Evolutionary conservation across 441 rosid species (phyloP), one percentile per base, ranked within the genome.

Genomic region (Pelargonium australe): DNA sequence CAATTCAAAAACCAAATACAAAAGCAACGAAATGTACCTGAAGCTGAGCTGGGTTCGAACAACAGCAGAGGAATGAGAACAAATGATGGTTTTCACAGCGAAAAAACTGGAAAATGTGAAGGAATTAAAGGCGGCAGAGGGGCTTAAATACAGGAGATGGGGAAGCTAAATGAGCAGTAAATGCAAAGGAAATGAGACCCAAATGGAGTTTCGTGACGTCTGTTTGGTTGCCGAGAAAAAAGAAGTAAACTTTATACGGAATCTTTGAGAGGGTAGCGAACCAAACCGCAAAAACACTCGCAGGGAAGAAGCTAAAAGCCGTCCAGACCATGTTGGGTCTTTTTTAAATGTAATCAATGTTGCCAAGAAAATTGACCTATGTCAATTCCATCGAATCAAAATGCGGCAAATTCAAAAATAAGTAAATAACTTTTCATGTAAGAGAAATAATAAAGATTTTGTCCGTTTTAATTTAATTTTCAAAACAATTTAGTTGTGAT

Each of bases 101-200:
- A 53, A 51, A 17, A n/a, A 7, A 20, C 10, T 20, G 17, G 14
- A n/a, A 49, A 49, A 9, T 49, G n/a, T 10, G 14, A n/a, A 49
- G 64, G 37, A 20, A 20, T n/a, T 6, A 13, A 23, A 17, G 34
- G 63, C 63, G 14, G 37, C 13, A 60, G 37, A 60, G 37, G 60
- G 60, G 60, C 2, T 60, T 25, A 8, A 23, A 60, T 60, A 60
- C 37, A 60, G 31, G 64, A 60, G 60, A 19, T 19, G 11, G 28
- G n/a, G 28, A 11, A 60, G 63, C n/a, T 60, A 60, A 60, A 60
- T 19, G 63, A 60, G 13, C 19, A 7, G 7, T 20, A 60, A 20
- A 60, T 60, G 64, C 28, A 20, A 60, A 25, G 23, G 34, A 60
- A 60, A 60, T 60, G 64, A 60, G 37, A 60, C 64, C 37, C 64